phyloP scores from a whole-genome alignment of 495 filamentous ascomycete species.

The Opeltia flavorubescens region DNA sequence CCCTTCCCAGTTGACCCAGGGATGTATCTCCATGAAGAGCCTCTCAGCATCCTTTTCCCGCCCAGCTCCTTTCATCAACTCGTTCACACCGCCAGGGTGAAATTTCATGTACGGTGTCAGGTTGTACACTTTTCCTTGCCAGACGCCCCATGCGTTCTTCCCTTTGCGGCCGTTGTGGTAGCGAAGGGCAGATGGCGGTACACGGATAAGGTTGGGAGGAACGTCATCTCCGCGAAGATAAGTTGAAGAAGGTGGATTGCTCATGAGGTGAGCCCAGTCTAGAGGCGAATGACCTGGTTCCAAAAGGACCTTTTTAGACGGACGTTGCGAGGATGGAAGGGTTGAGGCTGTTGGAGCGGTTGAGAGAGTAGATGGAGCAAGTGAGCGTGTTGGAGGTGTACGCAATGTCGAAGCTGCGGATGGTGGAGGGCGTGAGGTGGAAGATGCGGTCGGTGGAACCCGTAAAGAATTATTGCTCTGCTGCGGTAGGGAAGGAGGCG shows the following conservation, averaged over 20 bases:
- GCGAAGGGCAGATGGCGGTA: constrained; percentile 68
- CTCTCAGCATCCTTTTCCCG: constrained; percentile 51
- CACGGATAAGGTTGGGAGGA: constrained; percentile 39
- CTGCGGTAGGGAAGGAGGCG: constrained; percentile 17
- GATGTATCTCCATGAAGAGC: constrained; percentile 84
- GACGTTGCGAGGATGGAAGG: constrained; percentile 24
- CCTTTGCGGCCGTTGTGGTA: constrained; percentile 64
- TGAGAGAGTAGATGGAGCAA: constrained; percentile 24
- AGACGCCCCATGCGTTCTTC: constrained; percentile 75
- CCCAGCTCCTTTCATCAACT: constrained; percentile 70
- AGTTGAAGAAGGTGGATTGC: constrained; percentile 42
- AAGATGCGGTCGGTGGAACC: constrained; percentile 17
- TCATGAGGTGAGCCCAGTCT: constrained; percentile 77
- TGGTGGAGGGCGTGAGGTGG: constrained; percentile 18
- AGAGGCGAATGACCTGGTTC: constrained; percentile 81
- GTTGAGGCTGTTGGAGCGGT: constrained; percentile 17
- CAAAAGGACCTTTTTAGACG: constrained; percentile 51
- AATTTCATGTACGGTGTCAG: constrained; percentile 78
- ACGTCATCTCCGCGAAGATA: constrained; percentile 50
- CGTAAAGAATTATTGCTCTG: constrained; percentile 10
- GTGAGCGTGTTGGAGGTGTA: constrained; percentile 24
- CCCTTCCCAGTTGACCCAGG: constrained; percentile 96
- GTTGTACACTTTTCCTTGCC: constrained; percentile 84
- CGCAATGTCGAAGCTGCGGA: constrained; percentile 25
- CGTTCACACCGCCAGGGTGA: constrained; percentile 81